Evolutionary conservation across 352 stramenopile species (phyloP).

Genomic region (Phytophthora agathidicida): DNA sequence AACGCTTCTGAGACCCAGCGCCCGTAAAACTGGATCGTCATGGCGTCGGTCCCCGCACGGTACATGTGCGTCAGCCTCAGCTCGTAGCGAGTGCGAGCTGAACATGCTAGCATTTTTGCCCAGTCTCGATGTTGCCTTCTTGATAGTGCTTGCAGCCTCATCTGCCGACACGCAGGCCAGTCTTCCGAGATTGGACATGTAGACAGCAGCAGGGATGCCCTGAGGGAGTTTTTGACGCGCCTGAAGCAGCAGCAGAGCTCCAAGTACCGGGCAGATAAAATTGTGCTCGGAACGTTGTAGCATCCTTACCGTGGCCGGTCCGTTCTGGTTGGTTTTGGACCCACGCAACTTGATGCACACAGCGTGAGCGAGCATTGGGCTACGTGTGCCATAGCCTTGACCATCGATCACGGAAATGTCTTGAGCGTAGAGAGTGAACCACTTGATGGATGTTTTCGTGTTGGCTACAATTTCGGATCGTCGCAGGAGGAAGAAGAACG

Average conservation of each 20-base stretch:
- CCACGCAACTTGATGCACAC: constrained; percentile 1
- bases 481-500: constrained; percentile 19
- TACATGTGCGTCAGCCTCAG: constrained; percentile 20
- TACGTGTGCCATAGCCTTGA: background rate
- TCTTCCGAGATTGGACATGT: background rate
- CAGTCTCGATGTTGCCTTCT: background rate
- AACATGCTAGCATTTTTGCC: background rate
- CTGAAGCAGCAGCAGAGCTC: constrained; percentile 5
- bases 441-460: background rate
- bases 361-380: background rate
- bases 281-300: background rate
- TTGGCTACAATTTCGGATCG: constrained; percentile 12
- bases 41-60: background rate
- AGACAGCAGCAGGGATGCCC: background rate
- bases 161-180: background rate
- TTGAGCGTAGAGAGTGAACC: constrained; percentile 5
- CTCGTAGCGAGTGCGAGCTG: constrained; percentile 9
- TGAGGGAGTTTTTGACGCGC: background rate
- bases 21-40: constrained; percentile 21
- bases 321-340: constrained; percentile 12
- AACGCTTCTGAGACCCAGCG: constrained; percentile 14
- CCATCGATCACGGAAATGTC: background rate
- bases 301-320: constrained; percentile 1
- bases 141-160: background rate
- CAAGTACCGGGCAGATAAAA: constrained; percentile 4